phyloP scores from a whole-genome alignment of 164 flowering plant species.

The Santalum album region DNA sequence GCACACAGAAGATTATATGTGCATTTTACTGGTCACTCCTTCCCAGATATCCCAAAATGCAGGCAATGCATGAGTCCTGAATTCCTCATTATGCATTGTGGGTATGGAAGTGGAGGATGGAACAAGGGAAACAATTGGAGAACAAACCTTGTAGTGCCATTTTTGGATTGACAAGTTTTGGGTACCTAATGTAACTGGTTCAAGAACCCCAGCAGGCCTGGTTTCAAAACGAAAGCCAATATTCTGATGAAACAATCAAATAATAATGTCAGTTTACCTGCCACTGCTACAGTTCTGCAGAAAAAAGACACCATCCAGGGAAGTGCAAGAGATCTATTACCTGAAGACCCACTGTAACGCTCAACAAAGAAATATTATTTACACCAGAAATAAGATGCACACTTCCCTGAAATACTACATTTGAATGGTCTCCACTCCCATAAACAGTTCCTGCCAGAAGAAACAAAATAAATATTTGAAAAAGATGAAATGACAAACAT shows the following conservation, averaged over 20 bases:
- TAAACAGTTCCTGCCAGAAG: constrained; percentile 53
- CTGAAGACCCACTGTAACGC: constrained; percentile 85
- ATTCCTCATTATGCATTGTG: no score
- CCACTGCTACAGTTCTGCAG: neutral
- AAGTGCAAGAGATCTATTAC: constrained; percentile 31
- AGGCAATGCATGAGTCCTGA: no score
- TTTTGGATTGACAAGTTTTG: constrained; percentile 40
- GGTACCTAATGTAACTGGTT: constrained; percentile 57
- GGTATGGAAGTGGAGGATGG: no score
- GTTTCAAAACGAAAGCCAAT: constrained; percentile 76
- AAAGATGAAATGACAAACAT: no score
- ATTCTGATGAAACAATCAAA: constrained; percentile 39
- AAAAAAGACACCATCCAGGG: neutral
- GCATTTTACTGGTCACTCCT: no score
- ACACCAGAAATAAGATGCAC: constrained; percentile 56
- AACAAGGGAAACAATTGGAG: neutral
- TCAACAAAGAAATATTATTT: constrained; percentile 70
- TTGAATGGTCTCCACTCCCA: constrained; percentile 58
- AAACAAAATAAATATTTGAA: neutral
- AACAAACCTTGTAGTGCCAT: constrained; percentile 84
- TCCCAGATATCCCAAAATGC: no score
- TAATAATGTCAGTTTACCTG: neutral
- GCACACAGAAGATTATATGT: neutral
- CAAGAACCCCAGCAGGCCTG: constrained; percentile 91
- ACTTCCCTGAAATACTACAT: constrained; percentile 42